phyloP scores from a whole-genome alignment of 768 basidiomycete species.

The Lentinula sp. region DNA sequence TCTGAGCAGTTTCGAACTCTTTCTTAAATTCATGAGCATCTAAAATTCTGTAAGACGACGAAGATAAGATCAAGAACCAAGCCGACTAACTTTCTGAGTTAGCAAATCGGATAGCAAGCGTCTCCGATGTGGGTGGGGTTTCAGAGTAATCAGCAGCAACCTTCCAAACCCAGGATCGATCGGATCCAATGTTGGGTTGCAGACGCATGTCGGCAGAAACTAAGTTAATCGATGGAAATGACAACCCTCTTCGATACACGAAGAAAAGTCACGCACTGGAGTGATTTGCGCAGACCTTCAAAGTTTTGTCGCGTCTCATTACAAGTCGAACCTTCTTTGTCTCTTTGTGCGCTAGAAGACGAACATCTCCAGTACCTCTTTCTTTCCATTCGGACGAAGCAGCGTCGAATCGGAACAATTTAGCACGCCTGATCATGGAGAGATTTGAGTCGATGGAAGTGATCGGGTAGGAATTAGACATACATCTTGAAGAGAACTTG shows the following conservation, averaged over 20 bases:
- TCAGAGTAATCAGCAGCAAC: constrained; percentile 95
- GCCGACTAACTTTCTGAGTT: constrained; percentile 84
- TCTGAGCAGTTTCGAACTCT: constrained; percentile 83
- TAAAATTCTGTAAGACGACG: constrained; percentile 21
- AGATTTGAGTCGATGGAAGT: constrained; percentile 13
- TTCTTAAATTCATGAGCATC: constrained; percentile 87
- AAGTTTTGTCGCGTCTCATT: constrained; percentile 99
- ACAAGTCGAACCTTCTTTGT: constrained; percentile 91
- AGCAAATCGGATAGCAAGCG: constrained; percentile 96
- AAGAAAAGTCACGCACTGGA: constrained; percentile 51
- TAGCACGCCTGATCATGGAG: constrained; percentile 71
- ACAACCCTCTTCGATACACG: not conserved
- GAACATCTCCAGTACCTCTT: constrained; percentile 92
- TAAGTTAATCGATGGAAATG: constrained; percentile 23
- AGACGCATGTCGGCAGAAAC: constrained; percentile 89
- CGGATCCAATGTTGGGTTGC: constrained; percentile 96
- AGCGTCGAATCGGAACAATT: constrained; percentile 92
- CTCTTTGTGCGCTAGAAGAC: constrained; percentile 84
- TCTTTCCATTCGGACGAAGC: constrained; percentile 92
- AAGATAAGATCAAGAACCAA: not conserved
- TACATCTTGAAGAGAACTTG: constrained; percentile 93
- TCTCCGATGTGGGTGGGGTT: constrained; percentile 83
- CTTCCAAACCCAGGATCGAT: constrained; percentile 99
- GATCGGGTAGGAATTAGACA: constrained; percentile 25
- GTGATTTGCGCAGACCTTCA: constrained; percentile 99